Evolutionary conservation across 208 protist genomes (phyloP).

Genomic region (Trypanosoma platydactyli): DNA sequence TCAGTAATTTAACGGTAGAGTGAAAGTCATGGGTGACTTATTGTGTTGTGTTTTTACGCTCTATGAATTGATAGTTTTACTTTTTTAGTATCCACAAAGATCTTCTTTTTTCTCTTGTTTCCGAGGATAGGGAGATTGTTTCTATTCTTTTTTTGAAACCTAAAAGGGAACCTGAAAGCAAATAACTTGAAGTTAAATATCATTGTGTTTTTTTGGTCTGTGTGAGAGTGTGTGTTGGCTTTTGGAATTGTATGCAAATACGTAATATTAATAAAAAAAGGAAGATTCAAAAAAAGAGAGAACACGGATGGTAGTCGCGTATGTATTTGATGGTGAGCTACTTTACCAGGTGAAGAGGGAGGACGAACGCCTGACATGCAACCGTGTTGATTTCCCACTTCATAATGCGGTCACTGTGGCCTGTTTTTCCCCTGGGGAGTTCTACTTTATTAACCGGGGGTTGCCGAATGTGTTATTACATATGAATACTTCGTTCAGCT

Average conservation of each 20-base stretch:
- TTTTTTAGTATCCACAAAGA: neutral
- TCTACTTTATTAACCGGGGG: constrained; percentile 52
- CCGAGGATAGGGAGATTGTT: neutral
- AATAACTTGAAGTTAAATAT: too few species aligned
- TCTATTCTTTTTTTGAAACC: constrained; percentile 19
- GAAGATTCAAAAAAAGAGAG: neutral
- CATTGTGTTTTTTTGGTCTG: too few species aligned
- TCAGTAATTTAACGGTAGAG: too few species aligned
- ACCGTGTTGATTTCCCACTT: constrained; percentile 1
- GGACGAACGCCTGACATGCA: constrained; percentile 7
- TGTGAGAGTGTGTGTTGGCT: too few species aligned
- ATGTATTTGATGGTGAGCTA: constrained; percentile 21
- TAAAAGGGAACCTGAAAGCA: too few species aligned
- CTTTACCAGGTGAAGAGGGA: constrained; percentile 18
- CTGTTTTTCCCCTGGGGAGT: constrained; percentile 28
- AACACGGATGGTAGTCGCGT: constrained; percentile 16
- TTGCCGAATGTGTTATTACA: constrained; percentile 29
- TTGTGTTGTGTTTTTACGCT: too few species aligned
- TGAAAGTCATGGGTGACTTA: too few species aligned
- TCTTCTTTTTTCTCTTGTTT: neutral
- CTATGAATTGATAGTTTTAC: neutral
- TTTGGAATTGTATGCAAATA: too few species aligned
- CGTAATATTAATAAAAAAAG: too few species aligned
- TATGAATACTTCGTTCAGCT: constrained; percentile 12
- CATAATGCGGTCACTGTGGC: constrained; percentile 22